Evolutionary conservation across 129 eudicot species (phyloP).

Genomic region (Dittrichia graveolens): DNA sequence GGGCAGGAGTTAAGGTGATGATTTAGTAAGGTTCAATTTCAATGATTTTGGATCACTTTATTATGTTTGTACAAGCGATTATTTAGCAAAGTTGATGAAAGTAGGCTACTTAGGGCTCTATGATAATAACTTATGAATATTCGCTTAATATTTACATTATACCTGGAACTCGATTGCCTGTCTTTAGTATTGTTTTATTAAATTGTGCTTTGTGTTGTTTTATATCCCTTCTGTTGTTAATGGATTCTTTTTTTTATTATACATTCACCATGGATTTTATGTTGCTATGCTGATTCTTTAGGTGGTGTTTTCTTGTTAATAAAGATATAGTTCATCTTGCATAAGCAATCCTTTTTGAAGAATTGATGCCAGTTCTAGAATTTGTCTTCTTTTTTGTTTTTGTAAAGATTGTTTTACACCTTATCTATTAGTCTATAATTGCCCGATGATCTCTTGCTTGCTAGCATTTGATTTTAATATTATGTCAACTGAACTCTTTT

Average conservation of each 20-base stretch:
- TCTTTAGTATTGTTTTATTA: neutral
- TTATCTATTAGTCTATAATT: neutral
- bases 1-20: constrained; percentile 94
- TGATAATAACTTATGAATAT: constrained; percentile 5
- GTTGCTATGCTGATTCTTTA: neutral
- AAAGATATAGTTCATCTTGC: constrained; percentile 23
- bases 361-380: neutral
- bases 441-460: neutral
- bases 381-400: neutral
- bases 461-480: neutral
- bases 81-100: constrained; percentile 6
- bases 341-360: neutral
- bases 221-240: neutral
- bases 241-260: neutral
- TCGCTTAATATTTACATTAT: neutral
- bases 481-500: constrained; percentile 7
- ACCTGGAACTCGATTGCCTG: constrained; percentile 1
- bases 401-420: constrained; percentile 3
- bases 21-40: constrained; percentile 23
- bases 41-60: constrained; percentile 1
- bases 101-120: constrained; percentile 12
- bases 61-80: neutral
- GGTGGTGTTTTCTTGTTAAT: neutral
- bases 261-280: constrained; percentile 3
- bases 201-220: constrained; percentile 4